Evolutionary conservation across 257 asterid genomes (phyloP), one percentile per base, ranked within the genome.

Genomic region (Parsonsia alboflavescens): DNA sequence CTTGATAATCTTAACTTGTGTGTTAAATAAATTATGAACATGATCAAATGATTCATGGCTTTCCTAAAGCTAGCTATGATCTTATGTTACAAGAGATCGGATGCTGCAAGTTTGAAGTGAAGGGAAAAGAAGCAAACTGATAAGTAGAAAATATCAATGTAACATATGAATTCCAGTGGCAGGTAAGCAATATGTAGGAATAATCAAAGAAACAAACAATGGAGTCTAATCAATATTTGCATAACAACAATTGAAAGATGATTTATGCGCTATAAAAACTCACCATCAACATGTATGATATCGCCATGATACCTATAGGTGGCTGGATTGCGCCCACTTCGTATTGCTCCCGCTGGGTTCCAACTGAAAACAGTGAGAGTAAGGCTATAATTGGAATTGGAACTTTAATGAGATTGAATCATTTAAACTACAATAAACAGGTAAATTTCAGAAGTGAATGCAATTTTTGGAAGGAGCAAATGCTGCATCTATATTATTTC

Each of bases 261-360:
- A 68, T 68, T 63, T 36, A 49, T 66, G 73, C 48, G 73, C 41
- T 75, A 64, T 56, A 10, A n/a, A 17, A 70, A 78, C 94, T 83
- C 80, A 92, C 99, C 99, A 80, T 88, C 92, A 63, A 92, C 95
- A 70, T 85, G 86, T 62, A 88, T 78, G 68, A 83, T 80, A 80
- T 89, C 95, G 82, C 96, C 97, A 58, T 84, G 76, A 77, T 77
- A 80, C 83, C 80, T 89, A 80, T 94, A 94, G 53, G 85, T 81
- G 30, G 97, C 96, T 69, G 97, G 92, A 81, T 91, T 94, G 64
- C 89, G 84, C 76, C 97, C 97, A 45, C 95, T 86, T 76, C 95
- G 87, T 80, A 94, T 85, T 50, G 97, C 98, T 57, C 98, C 98
- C 28, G 88, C 93, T 45, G 97, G 99, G 82, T 87, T 92, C 99